phyloP scores from a whole-genome alignment of 352 stramenopile species.

The Pythium monospermum region DNA sequence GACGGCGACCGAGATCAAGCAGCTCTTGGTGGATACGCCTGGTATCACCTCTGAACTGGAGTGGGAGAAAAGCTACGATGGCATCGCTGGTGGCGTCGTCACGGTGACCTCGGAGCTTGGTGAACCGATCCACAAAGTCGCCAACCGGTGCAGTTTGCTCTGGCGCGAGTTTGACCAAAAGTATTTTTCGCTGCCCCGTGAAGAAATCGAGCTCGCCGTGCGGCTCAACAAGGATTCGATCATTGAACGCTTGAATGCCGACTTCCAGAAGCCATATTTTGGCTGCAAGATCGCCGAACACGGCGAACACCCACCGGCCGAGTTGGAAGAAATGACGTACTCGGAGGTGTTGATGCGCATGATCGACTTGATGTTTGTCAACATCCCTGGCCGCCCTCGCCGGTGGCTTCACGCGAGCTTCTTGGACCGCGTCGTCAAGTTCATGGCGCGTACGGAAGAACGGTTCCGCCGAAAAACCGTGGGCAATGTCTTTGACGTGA shows the following conservation, averaged over 20 bases:
- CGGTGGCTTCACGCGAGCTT: slow-evolving; percentile 79
- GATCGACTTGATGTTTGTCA: slow-evolving; percentile 77
- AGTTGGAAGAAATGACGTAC: slow-evolving; percentile 87
- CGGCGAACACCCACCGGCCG: slow-evolving; percentile 32
- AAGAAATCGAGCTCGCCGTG: slow-evolving; percentile 64
- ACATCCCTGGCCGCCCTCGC: slow-evolving; percentile 36
- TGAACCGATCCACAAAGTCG: slow-evolving; percentile 84
- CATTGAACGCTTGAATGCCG: slow-evolving; percentile 70
- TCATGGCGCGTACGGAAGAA: slow-evolving; percentile 65
- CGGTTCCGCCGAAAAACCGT: slow-evolving; percentile 43
- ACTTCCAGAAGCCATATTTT: slow-evolving; percentile 91
- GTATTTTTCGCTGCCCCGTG: slow-evolving; percentile 76
- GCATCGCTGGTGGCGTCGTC: slow-evolving; percentile 58
- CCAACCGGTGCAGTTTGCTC: slow-evolving; percentile 64
- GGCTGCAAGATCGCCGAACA: slow-evolving; percentile 46
- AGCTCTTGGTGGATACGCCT: slow-evolving; percentile 73
- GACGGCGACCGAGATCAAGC: slow-evolving; percentile 77
- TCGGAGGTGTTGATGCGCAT: slow-evolving; percentile 65
- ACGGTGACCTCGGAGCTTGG: slow-evolving; percentile 83
- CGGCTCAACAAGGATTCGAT: slow-evolving; percentile 71
- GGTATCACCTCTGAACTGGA: slow-evolving; percentile 66
- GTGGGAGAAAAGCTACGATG: slow-evolving; percentile 80
- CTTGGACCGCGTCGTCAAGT: slow-evolving; percentile 60
- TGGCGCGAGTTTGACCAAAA: slow-evolving; percentile 86
- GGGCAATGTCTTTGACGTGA: slow-evolving; percentile 35